A percentile compares a stretch with the other conserved stretches of the same genome.
Evolutionary conservation across 768 basidiomycete species (phyloP).

Genomic region (Rhodotorula toruloides): DNA sequence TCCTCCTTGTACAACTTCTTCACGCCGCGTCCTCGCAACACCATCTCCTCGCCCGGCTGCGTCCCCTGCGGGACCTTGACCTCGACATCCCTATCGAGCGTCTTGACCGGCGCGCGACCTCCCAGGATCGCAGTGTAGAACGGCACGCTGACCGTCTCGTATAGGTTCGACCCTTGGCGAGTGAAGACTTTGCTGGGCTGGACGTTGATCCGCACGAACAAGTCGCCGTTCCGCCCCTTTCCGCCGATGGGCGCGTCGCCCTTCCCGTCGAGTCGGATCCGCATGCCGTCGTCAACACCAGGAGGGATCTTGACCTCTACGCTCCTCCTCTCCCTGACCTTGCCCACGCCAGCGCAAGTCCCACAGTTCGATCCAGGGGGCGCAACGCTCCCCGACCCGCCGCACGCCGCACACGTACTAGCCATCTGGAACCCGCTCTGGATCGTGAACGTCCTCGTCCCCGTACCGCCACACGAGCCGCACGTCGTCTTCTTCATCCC

Average conservation of each 20-base stretch:
- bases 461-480: constrained; percentile 73
- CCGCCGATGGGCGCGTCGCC: constrained; percentile 81
- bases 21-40: constrained; percentile 82
- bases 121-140: constrained; percentile 89
- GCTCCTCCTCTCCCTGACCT: constrained; percentile 70
- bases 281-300: constrained; percentile 93
- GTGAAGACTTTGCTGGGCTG: constrained; percentile 75
- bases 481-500: constrained; percentile 80
- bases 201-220: constrained; percentile 80
- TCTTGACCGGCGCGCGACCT: constrained; percentile 84
- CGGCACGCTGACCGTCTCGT: constrained; percentile 83
- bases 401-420: constrained; percentile 75
- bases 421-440: constrained; percentile 96
- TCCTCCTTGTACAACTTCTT: constrained; percentile 63
- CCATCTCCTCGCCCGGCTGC: constrained; percentile 95
- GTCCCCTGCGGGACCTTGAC: constrained; percentile 87
- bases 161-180: constrained; percentile 84
- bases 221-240: constrained; percentile 72
- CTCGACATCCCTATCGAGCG: constrained; percentile 90
- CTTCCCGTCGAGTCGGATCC: constrained; percentile 67
- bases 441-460: constrained; percentile 80
- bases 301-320: constrained; percentile 78
- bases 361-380: constrained; percentile 73
- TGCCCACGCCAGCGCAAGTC: constrained; percentile 77
- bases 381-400: constrained; percentile 71